Evolutionary conservation across 23 red algal species (phyloP), one percentile per base, ranked within the genome.

Genomic region (Gracilaria gracilis): DNA sequence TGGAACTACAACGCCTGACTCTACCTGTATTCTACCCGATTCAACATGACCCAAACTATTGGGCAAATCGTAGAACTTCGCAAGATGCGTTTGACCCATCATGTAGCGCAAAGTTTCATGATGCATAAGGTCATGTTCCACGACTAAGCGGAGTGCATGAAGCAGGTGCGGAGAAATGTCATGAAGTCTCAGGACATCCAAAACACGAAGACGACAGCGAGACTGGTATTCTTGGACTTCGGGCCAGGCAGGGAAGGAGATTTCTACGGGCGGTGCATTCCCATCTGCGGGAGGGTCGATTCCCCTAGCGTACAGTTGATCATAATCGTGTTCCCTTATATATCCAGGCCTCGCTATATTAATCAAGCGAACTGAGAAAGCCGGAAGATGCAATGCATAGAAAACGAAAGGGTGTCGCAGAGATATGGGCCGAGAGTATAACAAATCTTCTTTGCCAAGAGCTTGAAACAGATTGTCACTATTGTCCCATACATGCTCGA

Each of bases 241-340:
- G 20, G 24, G 19, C 79, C 86, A 84, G n/a, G 53, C 1, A 11
- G 97, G 97, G 24, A 42, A 90, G 49, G 75, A 91, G 0, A 64
- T 66, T 14, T 93, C 67, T 23, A 33, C n/a, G 5, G 86, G 91
- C 0, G 87, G 2, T 9, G 94, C 28, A 8, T 91, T 91, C 55
- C 96, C 94, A 64, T 99, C 97, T 17, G 93, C 94, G 32, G 96
- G 94, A 11, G 97, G 97, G 66, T 99, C 97, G 39, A 99, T 96
- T 57, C 97, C 97, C 32, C 94, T 89, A 38, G 77, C 44, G 81
- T 96, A 99, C 4, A 95, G 57, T 24, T 76, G 39, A 50, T 95
- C 97, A 39, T 89, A 94, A 0, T 67, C 85, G 61, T 51, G 75
- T 49, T 70, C 13, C 21, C 61, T 42, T 42, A 66, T 74, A 23